Base-by-base conservation (phyloP, 2,329 filamentous ascomycete species). In the Colletotrichum incanum region DNA sequence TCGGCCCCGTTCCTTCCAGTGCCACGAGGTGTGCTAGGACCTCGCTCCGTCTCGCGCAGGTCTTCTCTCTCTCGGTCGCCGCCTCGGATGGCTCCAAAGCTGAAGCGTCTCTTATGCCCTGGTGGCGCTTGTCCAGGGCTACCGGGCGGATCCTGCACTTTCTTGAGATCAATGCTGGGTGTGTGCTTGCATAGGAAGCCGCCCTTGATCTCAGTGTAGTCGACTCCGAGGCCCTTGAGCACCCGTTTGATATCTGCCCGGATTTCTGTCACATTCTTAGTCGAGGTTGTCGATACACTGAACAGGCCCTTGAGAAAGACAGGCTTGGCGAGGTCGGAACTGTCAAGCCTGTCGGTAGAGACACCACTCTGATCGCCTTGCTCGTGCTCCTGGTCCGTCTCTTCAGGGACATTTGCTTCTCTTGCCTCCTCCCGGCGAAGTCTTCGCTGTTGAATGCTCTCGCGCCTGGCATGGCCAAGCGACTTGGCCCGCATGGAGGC, bases 251-350 rank as follows among this genome's bases (percentile, higher is more conserved):
- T 94, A 79, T 99, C 96, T 8, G 91, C 86, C 49, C 96, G 91
- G 74, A 99, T 99, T 71, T 94, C 91, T 1, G 91, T 86, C 14
- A 98, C 90, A 1, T 96, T 94, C 79, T 97, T 97, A 79, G 92
- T 96, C 70, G 95, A 98, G 8, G 96, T 99, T 0, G 96, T 99
- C 5, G 94, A 97, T 65, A 98, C 96, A 78, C 96, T 98, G 84
- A 99, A 98, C 23, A 99, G 87, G 5, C 96, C 96, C 82, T 98
- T 99, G 69, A 99, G 89, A 81, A 93, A 98, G 3, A 98, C 96
- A 0, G 96, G 96, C 81, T 98, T 98, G 65, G 96, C 92, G 73
- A 96, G 90, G 76, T 97, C 94, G 6, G 93, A 91, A 76, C 90
- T 91, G 73, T 90, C 88, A 12, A 92, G 81, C 31, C 89, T 84